A percentile compares a stretch with the other conserved stretches of the same genome.
These are phyloP conservation scores for Podaxis sp. DNA, from an alignment of 768 basidiomycete species.

Conservation along the genomic window DNA sequence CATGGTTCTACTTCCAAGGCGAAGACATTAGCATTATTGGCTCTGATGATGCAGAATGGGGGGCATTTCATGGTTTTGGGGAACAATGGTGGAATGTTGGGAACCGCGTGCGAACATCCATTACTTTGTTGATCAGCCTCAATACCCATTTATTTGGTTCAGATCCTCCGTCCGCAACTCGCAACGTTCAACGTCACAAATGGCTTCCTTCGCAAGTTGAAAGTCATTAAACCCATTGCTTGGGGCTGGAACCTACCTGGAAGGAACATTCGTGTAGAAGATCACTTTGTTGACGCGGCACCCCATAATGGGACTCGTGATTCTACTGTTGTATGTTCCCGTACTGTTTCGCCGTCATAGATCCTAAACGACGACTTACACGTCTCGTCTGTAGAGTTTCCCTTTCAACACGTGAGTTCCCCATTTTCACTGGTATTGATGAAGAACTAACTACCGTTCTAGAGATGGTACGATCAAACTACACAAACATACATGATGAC, in stretches of 20 bases:
- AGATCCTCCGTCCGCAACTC: conserved; percentile 45
- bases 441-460: background rate
- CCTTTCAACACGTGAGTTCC: conserved; percentile 43
- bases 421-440: background rate
- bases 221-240: conserved; percentile 49
- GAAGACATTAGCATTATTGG: conserved; percentile 41
- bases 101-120: conserved; percentile 32
- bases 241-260: conserved; percentile 48
- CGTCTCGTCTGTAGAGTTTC: conserved; percentile 29
- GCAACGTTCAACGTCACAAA: conserved; percentile 48
- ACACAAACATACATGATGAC: background rate
- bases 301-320: conserved; percentile 39
- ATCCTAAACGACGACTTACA: background rate
- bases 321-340: conserved; percentile 29
- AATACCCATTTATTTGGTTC: background rate
- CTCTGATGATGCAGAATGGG: conserved; percentile 37
- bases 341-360: background rate
- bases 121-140: background rate
- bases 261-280: conserved; percentile 35
- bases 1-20: conserved; percentile 47
- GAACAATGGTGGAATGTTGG: conserved; percentile 52
- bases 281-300: conserved; percentile 41
- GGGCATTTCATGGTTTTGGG: conserved; percentile 46
- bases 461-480: conserved; percentile 15
- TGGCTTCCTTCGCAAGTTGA: conserved; percentile 33